Evolutionary conservation across 768 basidiomycete species (phyloP).

Genomic region (Holtermannia corniformis): DNA sequence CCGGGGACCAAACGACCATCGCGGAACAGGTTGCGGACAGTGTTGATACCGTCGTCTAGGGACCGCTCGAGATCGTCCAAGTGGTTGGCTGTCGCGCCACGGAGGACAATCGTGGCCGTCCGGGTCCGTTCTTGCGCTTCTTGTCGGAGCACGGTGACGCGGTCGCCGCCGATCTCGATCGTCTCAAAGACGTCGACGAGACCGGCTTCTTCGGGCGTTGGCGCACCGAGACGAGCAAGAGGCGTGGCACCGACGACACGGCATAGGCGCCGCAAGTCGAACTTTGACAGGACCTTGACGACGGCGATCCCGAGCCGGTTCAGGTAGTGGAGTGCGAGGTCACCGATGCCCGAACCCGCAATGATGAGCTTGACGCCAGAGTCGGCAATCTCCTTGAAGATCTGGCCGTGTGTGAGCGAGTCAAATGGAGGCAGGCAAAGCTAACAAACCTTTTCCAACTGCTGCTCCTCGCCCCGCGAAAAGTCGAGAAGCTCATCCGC

Average conservation of each 20-base stretch:
- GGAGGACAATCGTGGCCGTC: conserved; percentile 87
- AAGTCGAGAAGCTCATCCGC: conserved; percentile 97
- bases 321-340: conserved; percentile 93
- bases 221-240: conserved; percentile 87
- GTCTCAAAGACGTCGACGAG: conserved; percentile 90
- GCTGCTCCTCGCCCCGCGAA: conserved; percentile 89
- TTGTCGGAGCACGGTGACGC: conserved; percentile 92
- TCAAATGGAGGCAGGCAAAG: not conserved
- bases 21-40: conserved; percentile 84
- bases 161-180: conserved; percentile 91
- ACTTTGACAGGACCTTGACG: conserved; percentile 94
- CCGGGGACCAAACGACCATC: conserved; percentile 85
- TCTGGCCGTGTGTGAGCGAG: conserved; percentile 46
- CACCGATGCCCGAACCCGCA: conserved; percentile 84
- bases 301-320: conserved; percentile 88
- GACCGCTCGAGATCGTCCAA: conserved; percentile 94
- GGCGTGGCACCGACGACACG: conserved; percentile 95
- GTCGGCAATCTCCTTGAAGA: conserved; percentile 93
- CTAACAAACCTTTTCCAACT: conserved; percentile 64
- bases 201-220: conserved; percentile 92
- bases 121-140: conserved; percentile 71
- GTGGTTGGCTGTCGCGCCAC: conserved; percentile 89
- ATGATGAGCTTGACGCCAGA: conserved; percentile 89
- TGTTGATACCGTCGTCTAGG: conserved; percentile 92
- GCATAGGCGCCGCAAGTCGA: conserved; percentile 86